These are phyloP conservation scores for Ustilago lituana DNA, from an alignment of 1,284 basidiomycete genomes.

Conservation along the genomic window DNA sequence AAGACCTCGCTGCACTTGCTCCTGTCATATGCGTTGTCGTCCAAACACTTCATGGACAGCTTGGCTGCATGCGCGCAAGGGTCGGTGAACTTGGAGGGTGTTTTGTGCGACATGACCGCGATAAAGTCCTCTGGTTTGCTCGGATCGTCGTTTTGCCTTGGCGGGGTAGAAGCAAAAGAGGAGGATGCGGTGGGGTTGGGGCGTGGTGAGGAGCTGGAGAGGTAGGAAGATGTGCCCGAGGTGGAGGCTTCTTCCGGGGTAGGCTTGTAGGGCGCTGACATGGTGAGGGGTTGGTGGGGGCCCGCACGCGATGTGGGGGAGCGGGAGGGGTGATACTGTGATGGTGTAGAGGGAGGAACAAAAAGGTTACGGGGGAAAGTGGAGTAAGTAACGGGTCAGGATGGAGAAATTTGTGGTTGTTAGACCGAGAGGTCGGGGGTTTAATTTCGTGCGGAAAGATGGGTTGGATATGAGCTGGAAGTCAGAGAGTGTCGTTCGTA, in stretches of 20 bases:
- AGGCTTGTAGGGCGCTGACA: slow-evolving; percentile 32
- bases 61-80: slow-evolving; percentile 63
- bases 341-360: too few species aligned
- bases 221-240: slow-evolving; percentile 16
- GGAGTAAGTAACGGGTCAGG: not conserved
- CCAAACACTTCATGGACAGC: slow-evolving; percentile 63
- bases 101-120: slow-evolving; percentile 53
- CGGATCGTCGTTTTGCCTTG: slow-evolving; percentile 1
- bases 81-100: slow-evolving; percentile 58
- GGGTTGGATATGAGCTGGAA: slow-evolving; percentile 14
- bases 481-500: too few species aligned
- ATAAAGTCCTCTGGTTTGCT: slow-evolving; percentile 49
- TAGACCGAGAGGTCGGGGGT: too few species aligned
- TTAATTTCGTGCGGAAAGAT: slow-evolving; percentile 23
- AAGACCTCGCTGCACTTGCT: slow-evolving; percentile 59
- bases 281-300: slow-evolving; percentile 1
- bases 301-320: not conserved
- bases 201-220: slow-evolving; percentile 30
- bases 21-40: slow-evolving; percentile 60
- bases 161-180: too few species aligned
- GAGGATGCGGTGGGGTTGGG: not conserved
- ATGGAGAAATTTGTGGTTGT: too few species aligned
- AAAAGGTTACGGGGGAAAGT: not conserved
- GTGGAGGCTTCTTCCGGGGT: slow-evolving; percentile 14
- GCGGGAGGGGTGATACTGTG: too few species aligned